Conservation (phyloP, 495 filamentous ascomycete species). For the Talaromyces thailandensis region DNA sequence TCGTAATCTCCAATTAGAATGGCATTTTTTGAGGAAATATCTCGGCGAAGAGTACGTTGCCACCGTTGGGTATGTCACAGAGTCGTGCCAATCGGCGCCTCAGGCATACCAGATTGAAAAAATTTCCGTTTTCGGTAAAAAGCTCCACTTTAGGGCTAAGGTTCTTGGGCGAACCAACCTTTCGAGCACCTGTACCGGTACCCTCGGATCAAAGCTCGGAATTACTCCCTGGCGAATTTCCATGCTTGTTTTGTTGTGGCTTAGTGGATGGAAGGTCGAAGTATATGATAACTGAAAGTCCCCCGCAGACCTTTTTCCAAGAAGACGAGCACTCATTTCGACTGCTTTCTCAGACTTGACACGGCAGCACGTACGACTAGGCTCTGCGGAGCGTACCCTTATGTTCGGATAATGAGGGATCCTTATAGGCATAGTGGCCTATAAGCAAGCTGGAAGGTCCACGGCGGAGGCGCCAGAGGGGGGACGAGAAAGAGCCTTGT, state of each 20-base stretch:
- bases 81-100: too few relatives aligned
- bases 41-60: too few relatives aligned
- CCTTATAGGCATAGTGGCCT: neutral
- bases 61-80: too few relatives aligned
- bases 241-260: neutral
- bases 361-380: neutral
- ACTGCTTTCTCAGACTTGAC: too few relatives aligned
- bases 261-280: neutral
- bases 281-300: neutral
- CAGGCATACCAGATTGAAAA: too few relatives aligned
- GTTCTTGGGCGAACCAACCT: neutral
- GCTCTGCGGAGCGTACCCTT: neutral
- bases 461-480: too few relatives aligned
- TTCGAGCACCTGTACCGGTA: neutral
- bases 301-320: too few relatives aligned
- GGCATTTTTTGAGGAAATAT: too few relatives aligned
- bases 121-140: neutral
- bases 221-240: neutral
- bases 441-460: neutral
- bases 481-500: neutral
- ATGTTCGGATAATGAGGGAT: neutral
- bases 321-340: too few relatives aligned
- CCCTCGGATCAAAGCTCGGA: neutral
- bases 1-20: neutral
- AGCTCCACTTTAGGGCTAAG: neutral